Percentiles rank a stretch among this genome's conserved stretches.
Evolutionary conservation across 768 basidiomycete species (phyloP).

Genomic region (Suillus lakei): DNA sequence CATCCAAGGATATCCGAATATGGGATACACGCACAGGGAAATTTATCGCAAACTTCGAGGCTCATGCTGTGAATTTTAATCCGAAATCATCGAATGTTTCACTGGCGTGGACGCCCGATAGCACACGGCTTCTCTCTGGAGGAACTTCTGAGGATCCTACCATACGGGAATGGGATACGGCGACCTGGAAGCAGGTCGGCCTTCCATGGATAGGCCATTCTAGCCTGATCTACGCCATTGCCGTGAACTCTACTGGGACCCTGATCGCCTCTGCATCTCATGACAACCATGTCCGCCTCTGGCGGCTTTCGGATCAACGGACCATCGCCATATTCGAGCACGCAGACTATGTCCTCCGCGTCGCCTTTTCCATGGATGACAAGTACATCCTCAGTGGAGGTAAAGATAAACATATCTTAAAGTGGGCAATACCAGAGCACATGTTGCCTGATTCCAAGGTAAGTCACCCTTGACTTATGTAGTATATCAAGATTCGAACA

Average conservation of each 20-base stretch:
- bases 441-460: background rate
- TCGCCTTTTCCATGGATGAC: background rate
- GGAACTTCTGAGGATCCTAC: background rate
- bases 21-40: background rate
- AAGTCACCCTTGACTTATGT: background rate
- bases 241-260: background rate
- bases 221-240: background rate
- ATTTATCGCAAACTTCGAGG: background rate
- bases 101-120: background rate
- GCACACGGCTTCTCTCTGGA: background rate
- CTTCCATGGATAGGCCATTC: background rate
- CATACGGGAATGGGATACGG: constrained; percentile 1
- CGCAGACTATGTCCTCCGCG: background rate
- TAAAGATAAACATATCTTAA: background rate
- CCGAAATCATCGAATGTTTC: background rate
- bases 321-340: background rate
- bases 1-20: background rate
- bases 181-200: background rate
- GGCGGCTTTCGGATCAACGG: background rate
- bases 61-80: background rate
- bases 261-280: background rate
- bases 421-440: background rate
- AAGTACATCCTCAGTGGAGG: background rate
- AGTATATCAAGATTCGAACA: background rate
- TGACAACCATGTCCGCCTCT: background rate